These are phyloP conservation scores for Xerophyta viscosa DNA, from an alignment of 106 monocot species.

Conservation along the genomic window DNA sequence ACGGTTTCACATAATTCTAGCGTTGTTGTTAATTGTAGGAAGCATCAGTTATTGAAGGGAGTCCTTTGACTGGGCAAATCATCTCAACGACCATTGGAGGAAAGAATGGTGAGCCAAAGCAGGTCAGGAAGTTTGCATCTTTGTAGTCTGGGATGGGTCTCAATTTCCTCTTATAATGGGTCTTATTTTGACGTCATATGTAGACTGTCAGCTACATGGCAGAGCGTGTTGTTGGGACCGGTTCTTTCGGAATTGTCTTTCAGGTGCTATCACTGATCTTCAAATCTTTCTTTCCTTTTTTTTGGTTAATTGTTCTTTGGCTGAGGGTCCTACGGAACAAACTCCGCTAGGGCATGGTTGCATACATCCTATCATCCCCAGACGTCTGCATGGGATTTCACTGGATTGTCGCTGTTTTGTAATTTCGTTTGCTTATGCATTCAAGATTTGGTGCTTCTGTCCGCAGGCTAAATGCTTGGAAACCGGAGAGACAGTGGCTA, in stretches of 20 bases:
- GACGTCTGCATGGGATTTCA: no score
- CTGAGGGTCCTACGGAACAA: no score
- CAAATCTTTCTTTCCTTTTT: not conserved
- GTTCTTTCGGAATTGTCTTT: conserved; percentile 61
- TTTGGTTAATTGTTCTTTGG: not conserved
- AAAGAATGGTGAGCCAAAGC: conserved; percentile 77
- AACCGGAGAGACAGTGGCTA: conserved; percentile 45
- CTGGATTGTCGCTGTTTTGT: not conserved
- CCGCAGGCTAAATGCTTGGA: conserved; percentile 48
- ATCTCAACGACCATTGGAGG: conserved; percentile 80
- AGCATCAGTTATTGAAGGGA: conserved; percentile 38
- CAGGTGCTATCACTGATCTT: conserved; percentile 20
- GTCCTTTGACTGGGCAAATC: conserved; percentile 66
- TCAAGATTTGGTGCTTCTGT: not conserved
- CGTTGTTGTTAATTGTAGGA: conserved; percentile 48
- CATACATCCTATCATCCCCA: no score
- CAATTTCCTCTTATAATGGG: not conserved
- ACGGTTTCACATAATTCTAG: no score
- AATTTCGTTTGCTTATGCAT: not conserved
- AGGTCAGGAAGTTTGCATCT: conserved; percentile 10
- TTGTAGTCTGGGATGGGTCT: not conserved
- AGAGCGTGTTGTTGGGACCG: conserved; percentile 57
- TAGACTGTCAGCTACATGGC: conserved; percentile 72
- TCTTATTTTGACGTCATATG: not conserved
- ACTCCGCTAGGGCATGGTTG: no score